phyloP scores from a whole-genome alignment of 768 basidiomycete species.

The Postia placenta region DNA sequence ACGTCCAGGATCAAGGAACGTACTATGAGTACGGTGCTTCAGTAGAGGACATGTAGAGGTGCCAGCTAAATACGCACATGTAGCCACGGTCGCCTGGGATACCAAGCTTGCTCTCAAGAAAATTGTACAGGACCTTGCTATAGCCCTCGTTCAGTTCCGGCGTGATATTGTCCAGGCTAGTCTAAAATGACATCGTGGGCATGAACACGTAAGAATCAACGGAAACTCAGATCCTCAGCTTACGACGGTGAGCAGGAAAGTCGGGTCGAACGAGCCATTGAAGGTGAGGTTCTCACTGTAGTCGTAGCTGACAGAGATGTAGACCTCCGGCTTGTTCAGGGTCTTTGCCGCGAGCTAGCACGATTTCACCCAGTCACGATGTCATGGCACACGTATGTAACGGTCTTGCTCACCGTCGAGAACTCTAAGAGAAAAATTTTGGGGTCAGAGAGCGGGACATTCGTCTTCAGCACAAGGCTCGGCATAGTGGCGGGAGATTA shows the following conservation, averaged over 20 bases:
- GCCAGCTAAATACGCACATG: constrained; percentile 44
- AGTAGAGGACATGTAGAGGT: no score
- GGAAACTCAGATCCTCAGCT: constrained; percentile 26
- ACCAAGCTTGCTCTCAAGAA: constrained; percentile 48
- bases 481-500: constrained; percentile 26
- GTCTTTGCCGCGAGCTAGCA: constrained; percentile 47
- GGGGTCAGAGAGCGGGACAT: constrained; percentile 30
- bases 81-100: constrained; percentile 50
- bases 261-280: constrained; percentile 61
- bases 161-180: constrained; percentile 50
- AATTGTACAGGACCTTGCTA: constrained; percentile 48
- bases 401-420: constrained; percentile 41
- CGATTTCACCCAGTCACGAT: no score
- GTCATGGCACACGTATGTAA: no score
- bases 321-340: constrained; percentile 47
- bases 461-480: constrained; percentile 32
- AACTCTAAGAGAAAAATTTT: constrained; percentile 41
- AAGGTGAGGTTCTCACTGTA: constrained; percentile 59
- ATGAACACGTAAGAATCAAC: no score
- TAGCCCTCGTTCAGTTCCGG: constrained; percentile 43
- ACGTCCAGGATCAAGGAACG: constrained; percentile 49
- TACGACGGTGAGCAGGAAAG: constrained; percentile 54
- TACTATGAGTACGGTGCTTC: constrained; percentile 17
- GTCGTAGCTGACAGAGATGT: constrained; percentile 47
- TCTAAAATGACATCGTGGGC: constrained; percentile 31